phyloP scores from a whole-genome alignment of 2,329 filamentous ascomycete genomes.

The Septoria linicola region DNA sequence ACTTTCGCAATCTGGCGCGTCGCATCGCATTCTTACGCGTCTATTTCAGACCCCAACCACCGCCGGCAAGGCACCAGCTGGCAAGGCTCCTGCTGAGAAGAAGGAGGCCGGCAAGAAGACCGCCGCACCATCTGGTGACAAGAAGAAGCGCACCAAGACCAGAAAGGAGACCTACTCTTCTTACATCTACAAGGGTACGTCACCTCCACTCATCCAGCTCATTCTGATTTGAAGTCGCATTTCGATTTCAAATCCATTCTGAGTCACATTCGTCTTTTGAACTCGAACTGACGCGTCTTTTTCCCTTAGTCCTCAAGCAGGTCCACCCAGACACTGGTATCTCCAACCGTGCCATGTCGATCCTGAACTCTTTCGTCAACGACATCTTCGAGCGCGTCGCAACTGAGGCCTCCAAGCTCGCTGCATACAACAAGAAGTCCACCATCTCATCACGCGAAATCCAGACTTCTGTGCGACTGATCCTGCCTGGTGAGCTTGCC shows the following conservation, averaged over 20 bases:
- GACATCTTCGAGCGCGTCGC: slow-evolving; percentile 99
- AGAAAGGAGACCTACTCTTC: slow-evolving; percentile 99
- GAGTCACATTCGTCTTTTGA: slow-evolving; percentile 13
- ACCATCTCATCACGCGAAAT: slow-evolving; percentile 99
- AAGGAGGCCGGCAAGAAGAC: slow-evolving; percentile 99
- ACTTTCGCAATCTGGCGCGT: slow-evolving; percentile 13
- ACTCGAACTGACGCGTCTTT: slow-evolving; percentile 40
- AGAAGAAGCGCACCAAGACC: slow-evolving; percentile 99
- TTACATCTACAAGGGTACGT: slow-evolving; percentile 99
- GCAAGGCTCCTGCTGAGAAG: slow-evolving; percentile 87
- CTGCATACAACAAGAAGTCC: slow-evolving; percentile 99
- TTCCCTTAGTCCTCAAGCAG: slow-evolving; percentile 89
- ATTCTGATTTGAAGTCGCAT: slow-evolving; percentile 23
- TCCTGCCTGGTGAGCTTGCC: slow-evolving; percentile 96
- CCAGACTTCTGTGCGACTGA: slow-evolving; percentile 96
- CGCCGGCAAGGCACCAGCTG: slow-evolving; percentile 86
- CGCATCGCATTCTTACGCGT: slow-evolving; percentile 28
- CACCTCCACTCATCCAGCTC: slow-evolving; percentile 18
- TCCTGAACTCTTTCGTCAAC: slow-evolving; percentile 99
- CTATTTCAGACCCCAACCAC: slow-evolving; percentile 72
- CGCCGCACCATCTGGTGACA: slow-evolving; percentile 82
- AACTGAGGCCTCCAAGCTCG: slow-evolving; percentile 97
- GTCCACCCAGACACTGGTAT: slow-evolving; percentile 99
- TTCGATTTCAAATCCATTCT: slow-evolving; percentile 24
- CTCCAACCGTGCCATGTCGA: slow-evolving; percentile 99